These are phyloP conservation scores for Nepenthes mirabilis DNA, from an alignment of 148 eudicot species.

Conservation along the genomic window DNA sequence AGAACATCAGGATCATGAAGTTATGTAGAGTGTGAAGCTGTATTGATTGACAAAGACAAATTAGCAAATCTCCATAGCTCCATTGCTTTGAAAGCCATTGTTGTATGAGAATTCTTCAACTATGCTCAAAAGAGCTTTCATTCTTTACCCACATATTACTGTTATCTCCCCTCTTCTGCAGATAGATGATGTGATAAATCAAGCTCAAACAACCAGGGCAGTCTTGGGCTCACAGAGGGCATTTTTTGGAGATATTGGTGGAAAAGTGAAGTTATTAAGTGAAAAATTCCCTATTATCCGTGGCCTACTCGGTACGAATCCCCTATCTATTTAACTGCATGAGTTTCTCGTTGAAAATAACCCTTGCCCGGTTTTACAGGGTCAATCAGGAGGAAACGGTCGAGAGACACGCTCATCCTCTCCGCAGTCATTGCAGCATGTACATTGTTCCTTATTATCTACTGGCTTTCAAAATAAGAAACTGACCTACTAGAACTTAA, in stretches of 20 bases:
- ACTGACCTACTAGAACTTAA: too few species aligned
- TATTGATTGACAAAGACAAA: too few species aligned
- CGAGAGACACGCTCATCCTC: constrained; percentile 74
- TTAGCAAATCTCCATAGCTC: too few species aligned
- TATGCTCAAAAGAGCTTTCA: background rate
- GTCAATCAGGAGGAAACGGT: constrained; percentile 60
- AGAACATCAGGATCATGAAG: too few species aligned
- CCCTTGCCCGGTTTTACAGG: constrained; percentile 18
- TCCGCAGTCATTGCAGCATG: constrained; percentile 79
- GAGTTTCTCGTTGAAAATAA: background rate
- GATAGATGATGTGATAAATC: constrained; percentile 92
- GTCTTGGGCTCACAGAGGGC: constrained; percentile 84
- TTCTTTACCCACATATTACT: background rate
- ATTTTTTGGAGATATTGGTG: constrained; percentile 80
- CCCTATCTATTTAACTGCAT: background rate
- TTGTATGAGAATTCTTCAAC: background rate
- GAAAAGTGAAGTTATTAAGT: constrained; percentile 75
- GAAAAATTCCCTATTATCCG: constrained; percentile 92
- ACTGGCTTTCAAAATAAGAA: constrained; percentile 76
- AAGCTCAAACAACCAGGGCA: constrained; percentile 85
- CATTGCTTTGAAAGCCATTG: too few species aligned
- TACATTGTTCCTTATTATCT: constrained; percentile 72
- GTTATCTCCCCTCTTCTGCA: constrained; percentile 7
- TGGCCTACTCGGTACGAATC: constrained; percentile 64
- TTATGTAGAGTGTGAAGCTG: too few species aligned